Evolutionary conservation across 2,329 filamentous ascomycete genomes (phyloP), one percentile per base, ranked within the genome.

Genomic region (Fusarium metavorans): DNA sequence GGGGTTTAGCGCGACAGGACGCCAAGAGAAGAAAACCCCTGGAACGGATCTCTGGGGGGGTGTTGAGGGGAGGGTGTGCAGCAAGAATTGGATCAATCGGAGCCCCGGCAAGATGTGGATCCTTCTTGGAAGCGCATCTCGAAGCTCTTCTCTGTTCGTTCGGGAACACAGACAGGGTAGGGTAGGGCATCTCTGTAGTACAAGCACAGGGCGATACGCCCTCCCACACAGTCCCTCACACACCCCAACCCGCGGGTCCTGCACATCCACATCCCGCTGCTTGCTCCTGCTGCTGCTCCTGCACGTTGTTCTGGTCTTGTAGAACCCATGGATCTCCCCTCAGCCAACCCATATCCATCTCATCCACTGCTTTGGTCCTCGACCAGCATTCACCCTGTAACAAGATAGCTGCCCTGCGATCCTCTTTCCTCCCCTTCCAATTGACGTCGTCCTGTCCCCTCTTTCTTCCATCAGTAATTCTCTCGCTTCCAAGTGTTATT

Each of bases 371-470:
- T 71, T 56, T 69, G 75, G 75, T 74, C 70, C 67, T 52, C 62
- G 66, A 67, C 75, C 74, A 71, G 75, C 75, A 77, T 77, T 77
- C 56, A 77, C 68, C 75, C 73, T 60, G 50, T 71, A 34, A 69
- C 56, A n/a, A 27, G 35, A 65, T 25, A 52, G 50, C 62, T 13
- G 50, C 59, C 56, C 30, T 63, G 41, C 27, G 54, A 66, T 70
- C 45, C 45, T 57, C 62, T 20, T 61, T 63, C 48, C 52, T 64
- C 45, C 14, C 50, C 27, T 62, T 65, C 61, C 61, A 72, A 63
- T 61, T 35, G 54, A 72, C 61, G 59, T 50, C 61, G 59, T 50
- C 34, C 54, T 56, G 8, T 37, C 65, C n/a, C 30, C 62, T 45
- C 34, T 20, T 27, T 50, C 37, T 34, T 34, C 54, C 70, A 39